Percentiles rank a stretch among this genome's conserved stretches.
Conservation (phyloP, 2,329 filamentous ascomycete species). For the Ascocoryne sarcoides region DNA sequence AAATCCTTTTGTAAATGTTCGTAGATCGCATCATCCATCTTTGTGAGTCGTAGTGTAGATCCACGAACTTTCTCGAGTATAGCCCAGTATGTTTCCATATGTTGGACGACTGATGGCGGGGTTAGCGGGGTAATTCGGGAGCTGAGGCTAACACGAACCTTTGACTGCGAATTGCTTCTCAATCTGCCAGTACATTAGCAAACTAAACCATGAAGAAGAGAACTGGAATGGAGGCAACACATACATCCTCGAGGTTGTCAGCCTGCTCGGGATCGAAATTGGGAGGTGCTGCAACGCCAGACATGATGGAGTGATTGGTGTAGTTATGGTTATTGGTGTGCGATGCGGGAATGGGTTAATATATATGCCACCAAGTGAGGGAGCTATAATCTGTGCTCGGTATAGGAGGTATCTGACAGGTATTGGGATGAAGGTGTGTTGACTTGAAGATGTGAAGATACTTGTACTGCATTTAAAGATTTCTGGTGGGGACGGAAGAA, state of each 20-base stretch:
- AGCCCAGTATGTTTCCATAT: constrained; percentile 94
- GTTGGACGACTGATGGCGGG: constrained; percentile 61
- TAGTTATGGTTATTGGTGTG: no score
- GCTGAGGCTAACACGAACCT: constrained; percentile 39
- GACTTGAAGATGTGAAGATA: no score
- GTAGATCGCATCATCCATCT: constrained; percentile 90
- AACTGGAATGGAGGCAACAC: constrained; percentile 26
- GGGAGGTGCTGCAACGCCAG: constrained; percentile 19
- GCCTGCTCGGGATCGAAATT: constrained; percentile 51
- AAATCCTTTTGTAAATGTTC: constrained; percentile 82
- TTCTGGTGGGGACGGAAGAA: no score
- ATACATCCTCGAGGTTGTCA: constrained; percentile 61
- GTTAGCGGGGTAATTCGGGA: constrained; percentile 16
- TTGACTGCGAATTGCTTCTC: constrained; percentile 99
- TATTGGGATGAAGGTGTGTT: no score
- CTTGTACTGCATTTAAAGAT: no score
- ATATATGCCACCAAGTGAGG: no score
- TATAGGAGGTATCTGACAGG: no score
- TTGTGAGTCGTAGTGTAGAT: constrained; percentile 82
- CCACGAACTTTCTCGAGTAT: constrained; percentile 88
- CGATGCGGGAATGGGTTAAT: no score
- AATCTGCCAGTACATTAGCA: constrained; percentile 50
- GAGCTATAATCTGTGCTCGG: no score
- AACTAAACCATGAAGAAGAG: background rate
- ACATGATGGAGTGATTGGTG: constrained; percentile 14